Evolutionary conservation across 768 basidiomycete species (phyloP).

Genomic region (Hygrocybe coccinea): DNA sequence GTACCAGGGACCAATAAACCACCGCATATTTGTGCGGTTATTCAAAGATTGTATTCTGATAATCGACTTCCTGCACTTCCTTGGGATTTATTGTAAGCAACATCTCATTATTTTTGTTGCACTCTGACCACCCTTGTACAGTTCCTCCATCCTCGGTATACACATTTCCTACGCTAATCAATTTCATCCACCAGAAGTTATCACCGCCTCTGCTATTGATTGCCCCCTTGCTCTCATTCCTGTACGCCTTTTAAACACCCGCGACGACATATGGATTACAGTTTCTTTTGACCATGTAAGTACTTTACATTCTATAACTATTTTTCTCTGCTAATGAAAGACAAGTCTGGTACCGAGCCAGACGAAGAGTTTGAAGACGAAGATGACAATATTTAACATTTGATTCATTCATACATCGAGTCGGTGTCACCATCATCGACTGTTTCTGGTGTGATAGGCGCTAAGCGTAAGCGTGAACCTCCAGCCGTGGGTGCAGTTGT

Average conservation of each 20-base stretch:
- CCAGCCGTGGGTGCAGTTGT: background rate
- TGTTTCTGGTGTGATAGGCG: background rate
- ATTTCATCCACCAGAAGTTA: slow-evolving; percentile 15
- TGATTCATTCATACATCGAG: background rate
- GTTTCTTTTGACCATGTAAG: slow-evolving; percentile 13
- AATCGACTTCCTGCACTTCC: slow-evolving; percentile 17
- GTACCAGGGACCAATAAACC: slow-evolving; percentile 4
- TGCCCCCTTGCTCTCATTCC: slow-evolving; percentile 14
- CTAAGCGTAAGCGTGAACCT: background rate
- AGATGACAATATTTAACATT: background rate
- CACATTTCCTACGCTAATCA: slow-evolving; percentile 16
- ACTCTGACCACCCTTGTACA: slow-evolving; percentile 4
- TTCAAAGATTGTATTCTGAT: slow-evolving; percentile 11
- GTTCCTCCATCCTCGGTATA: slow-evolving; percentile 19
- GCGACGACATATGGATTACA: background rate
- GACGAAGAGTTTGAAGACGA: background rate
- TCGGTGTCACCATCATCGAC: background rate
- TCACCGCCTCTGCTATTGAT: slow-evolving; percentile 12
- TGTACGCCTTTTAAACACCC: background rate
- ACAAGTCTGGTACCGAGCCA: slow-evolving; percentile 5
- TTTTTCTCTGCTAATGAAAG: slow-evolving; percentile 5
- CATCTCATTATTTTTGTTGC: background rate
- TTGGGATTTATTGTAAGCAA: slow-evolving; percentile 20
- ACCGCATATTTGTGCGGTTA: slow-evolving; percentile 18
- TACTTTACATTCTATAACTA: slow-evolving; percentile 15